Percentiles rank a stretch among this genome's conserved stretches.
Evolutionary conservation across 2,329 filamentous ascomycete species (phyloP).

Genomic region (Acrodontium crateriforme): DNA sequence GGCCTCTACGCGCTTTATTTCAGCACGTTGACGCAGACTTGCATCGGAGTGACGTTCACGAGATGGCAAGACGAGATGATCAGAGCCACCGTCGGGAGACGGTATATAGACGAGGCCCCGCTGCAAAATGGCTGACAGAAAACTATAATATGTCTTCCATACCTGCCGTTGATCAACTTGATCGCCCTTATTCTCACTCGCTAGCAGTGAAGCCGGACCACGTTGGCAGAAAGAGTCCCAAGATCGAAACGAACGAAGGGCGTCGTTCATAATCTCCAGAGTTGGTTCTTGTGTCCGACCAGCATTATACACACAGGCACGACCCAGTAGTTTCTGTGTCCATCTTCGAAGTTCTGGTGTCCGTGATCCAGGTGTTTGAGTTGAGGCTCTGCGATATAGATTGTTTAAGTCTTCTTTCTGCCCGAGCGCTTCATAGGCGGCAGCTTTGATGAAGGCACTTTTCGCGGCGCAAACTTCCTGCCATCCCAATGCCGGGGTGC

Average conservation of each 20-base stretch:
- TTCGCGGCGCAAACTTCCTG: constrained; percentile 54
- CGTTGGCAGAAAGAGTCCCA: constrained; percentile 57
- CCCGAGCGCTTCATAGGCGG: constrained; percentile 15
- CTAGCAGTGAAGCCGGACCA: constrained; percentile 6
- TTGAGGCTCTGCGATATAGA: constrained; percentile 10
- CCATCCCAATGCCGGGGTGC: constrained; percentile 43
- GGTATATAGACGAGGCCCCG: constrained; percentile 43
- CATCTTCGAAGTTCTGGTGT: constrained; percentile 19
- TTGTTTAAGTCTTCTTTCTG: constrained; percentile 11
- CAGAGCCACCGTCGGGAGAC: constrained; percentile 21
- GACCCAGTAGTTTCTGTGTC: constrained; percentile 19
- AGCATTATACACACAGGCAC: constrained; percentile 17
- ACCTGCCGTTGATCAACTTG: constrained; percentile 45
- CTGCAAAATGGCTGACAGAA: constrained; percentile 63
- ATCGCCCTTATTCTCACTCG: constrained; percentile 28
- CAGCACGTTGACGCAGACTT: constrained; percentile 44
- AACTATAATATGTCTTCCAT: constrained; percentile 75
- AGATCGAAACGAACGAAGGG: constrained; percentile 33
- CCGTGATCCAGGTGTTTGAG: constrained; percentile 15
- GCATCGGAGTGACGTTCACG: constrained; percentile 15
- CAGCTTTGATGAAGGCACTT: constrained; percentile 15
- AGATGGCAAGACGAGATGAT: constrained; percentile 21
- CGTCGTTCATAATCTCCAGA: constrained; percentile 9
- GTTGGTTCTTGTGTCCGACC: constrained; percentile 11
- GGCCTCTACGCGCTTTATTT: constrained; percentile 65